Evolutionary conservation across 352 stramenopile species (phyloP), one percentile per base, ranked within the genome.

Genomic region (Phytophthora citricola): DNA sequence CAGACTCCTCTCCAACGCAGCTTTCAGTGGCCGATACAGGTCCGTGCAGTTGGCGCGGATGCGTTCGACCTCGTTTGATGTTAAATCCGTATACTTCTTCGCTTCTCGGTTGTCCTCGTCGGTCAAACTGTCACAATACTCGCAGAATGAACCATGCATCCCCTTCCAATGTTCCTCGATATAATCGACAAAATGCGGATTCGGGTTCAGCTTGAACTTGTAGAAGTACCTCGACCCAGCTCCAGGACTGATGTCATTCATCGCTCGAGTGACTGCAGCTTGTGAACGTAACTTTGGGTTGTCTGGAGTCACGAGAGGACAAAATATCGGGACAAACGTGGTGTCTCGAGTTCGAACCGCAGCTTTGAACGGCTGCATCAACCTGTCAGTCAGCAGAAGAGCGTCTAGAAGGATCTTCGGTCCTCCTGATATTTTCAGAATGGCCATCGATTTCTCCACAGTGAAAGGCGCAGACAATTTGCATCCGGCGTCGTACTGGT

Each of bases 181-280:
- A 29, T 53, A 69, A 14, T 69, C 61, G 40, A 47, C 20, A n/a
- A 36, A 49, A 8, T 53, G 51, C 44, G 48, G 47, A 12, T 51
- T 45, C 8, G 41, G n/a, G n/a, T 57, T 72, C 9, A 53, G 15
- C 7, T 55, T 57, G n/a, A 69, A 59, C 26, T 69, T 65, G 54
- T 69, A 69, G 39, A 69, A 64, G n/a, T 59, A 69, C 11, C 54
- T 40, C 14, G 49, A 41, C 10, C 64, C 64, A 31, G 64, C 39
- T 8, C 64, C 50, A 41, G 12, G 11, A 46, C 48, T 55, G 14
- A 68, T 27, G 8, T 26, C 32, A 31, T 68, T 61, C 51, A 72
- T 68, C 39, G 58, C 64, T 36, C 64, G 58, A 36, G 45, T 54
- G 24, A 72, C 26, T 10, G 50, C 49, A 44, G 49, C 50, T 46